These are phyloP conservation scores for Lactifluus rugatus DNA, from an alignment of 768 basidiomycete genomes.

Conservation along the genomic window DNA sequence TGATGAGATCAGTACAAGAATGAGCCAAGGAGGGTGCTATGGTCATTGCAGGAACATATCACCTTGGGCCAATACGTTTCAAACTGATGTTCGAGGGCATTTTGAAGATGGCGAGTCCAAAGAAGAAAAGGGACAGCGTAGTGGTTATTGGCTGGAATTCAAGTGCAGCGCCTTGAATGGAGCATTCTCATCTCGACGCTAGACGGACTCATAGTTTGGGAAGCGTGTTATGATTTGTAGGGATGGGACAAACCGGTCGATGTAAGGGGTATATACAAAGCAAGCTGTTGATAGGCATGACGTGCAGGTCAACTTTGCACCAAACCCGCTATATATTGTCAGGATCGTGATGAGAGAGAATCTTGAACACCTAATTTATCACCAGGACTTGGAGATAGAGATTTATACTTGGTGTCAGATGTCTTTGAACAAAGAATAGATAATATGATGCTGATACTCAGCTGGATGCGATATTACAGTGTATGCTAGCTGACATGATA, in stretches of 20 bases:
- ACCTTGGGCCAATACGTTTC: not conserved
- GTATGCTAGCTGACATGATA: not conserved
- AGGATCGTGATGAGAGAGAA: not conserved
- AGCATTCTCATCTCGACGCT: slow-evolving; percentile 29
- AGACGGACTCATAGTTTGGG: not conserved
- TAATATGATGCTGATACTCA: not conserved
- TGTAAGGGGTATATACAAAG: not conserved
- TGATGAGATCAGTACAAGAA: not conserved
- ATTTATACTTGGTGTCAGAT: not conserved
- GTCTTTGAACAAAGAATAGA: not conserved
- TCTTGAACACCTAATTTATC: not conserved
- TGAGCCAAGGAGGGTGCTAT: not conserved
- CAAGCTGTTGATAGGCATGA: not conserved
- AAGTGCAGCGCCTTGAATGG: slow-evolving; percentile 1
- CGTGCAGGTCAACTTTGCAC: not conserved
- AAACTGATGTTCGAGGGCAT: not conserved
- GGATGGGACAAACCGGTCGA: not conserved
- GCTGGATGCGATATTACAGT: not conserved
- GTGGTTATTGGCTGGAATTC: slow-evolving; percentile 15
- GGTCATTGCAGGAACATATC: not conserved
- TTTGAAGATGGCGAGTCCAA: slow-evolving; percentile 19
- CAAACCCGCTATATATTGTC: not conserved
- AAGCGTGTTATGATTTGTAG: not conserved
- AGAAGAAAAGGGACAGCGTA: slow-evolving; percentile 16
- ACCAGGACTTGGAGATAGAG: not conserved